These are phyloP conservation scores for Salvia miltiorrhiza DNA, from an alignment of 257 asterid genomes.

Conservation along the genomic window DNA sequence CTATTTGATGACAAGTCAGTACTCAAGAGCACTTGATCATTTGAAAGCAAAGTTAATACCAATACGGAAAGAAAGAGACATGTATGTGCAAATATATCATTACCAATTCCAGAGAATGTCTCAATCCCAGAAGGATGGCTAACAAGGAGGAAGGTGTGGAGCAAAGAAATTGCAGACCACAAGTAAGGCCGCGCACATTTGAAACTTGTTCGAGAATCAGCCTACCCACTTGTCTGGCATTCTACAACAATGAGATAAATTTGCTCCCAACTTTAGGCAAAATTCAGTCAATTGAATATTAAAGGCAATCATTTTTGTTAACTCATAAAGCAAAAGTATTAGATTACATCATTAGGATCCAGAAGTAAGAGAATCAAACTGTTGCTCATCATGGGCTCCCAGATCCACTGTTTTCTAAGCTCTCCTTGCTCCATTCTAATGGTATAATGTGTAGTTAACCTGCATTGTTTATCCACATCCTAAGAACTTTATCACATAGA, in stretches of 20 bases:
- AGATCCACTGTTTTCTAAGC: conserved; percentile 78
- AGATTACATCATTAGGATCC: conserved; percentile 87
- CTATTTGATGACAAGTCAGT: conserved; percentile 16
- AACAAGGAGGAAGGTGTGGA: conserved; percentile 60
- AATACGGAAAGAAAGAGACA: conserved; percentile 9
- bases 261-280: conserved; percentile 19
- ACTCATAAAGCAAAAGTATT: conserved; percentile 16
- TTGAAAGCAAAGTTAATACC: conserved; percentile 9
- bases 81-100: conserved; percentile 15
- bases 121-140: conserved; percentile 64
- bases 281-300: conserved; percentile 3
- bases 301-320: conserved; percentile 1
- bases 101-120: conserved; percentile 92
- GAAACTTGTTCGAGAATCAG: conserved; percentile 86
- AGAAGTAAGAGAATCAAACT: conserved; percentile 85
- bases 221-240: conserved; percentile 75
- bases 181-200: conserved; percentile 65
- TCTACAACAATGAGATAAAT: conserved; percentile 52
- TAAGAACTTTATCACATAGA: conserved; percentile 5
- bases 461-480: conserved; percentile 37
- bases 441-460: conserved; percentile 68
- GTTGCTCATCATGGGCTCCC: conserved; percentile 93
- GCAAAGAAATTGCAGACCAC: conserved; percentile 85
- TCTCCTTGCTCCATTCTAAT: conserved; percentile 72
- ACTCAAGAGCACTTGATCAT: not conserved